Percentiles rank a stretch among this genome's conserved stretches.
Evolutionary conservation across 768 basidiomycete species (phyloP).

Genomic region (Hydnomerulius pinastri): DNA sequence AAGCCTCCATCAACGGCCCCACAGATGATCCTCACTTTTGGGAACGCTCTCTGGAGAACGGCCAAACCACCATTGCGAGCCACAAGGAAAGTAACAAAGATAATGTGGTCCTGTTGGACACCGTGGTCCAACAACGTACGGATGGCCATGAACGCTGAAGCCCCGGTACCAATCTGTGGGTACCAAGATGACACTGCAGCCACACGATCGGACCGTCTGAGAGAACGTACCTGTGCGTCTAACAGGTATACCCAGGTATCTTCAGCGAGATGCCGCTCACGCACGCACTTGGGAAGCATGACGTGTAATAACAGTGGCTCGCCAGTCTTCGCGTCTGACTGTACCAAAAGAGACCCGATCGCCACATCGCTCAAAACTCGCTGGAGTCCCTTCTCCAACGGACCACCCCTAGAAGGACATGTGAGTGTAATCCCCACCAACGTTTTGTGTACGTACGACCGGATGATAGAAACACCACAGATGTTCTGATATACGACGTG

Average conservation of each 20-base stretch:
- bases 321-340: constrained; percentile 80
- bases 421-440: constrained; percentile 5
- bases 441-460: constrained; percentile 60
- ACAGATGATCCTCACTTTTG: constrained; percentile 79
- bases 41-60: constrained; percentile 81
- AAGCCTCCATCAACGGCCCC: constrained; percentile 81
- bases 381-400: constrained; percentile 87
- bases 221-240: constrained; percentile 78
- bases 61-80: constrained; percentile 79
- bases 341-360: constrained; percentile 88
- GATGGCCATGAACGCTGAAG: constrained; percentile 93
- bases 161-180: constrained; percentile 85
- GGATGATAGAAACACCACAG: constrained; percentile 87
- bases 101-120: constrained; percentile 77
- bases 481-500: constrained; percentile 48
- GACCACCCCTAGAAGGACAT: constrained; percentile 65
- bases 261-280: constrained; percentile 61
- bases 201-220: constrained; percentile 1
- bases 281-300: constrained; percentile 75
- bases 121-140: constrained; percentile 93
- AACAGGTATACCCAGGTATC: constrained; percentile 84
- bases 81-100: constrained; percentile 89
- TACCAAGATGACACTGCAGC: neutral
- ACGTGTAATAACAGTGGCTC: constrained; percentile 87
- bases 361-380: constrained; percentile 85